Evolutionary conservation across 768 basidiomycete genomes (phyloP), one percentile per base, ranked within the genome.

Genomic region (Kwoniella bestiolae): DNA sequence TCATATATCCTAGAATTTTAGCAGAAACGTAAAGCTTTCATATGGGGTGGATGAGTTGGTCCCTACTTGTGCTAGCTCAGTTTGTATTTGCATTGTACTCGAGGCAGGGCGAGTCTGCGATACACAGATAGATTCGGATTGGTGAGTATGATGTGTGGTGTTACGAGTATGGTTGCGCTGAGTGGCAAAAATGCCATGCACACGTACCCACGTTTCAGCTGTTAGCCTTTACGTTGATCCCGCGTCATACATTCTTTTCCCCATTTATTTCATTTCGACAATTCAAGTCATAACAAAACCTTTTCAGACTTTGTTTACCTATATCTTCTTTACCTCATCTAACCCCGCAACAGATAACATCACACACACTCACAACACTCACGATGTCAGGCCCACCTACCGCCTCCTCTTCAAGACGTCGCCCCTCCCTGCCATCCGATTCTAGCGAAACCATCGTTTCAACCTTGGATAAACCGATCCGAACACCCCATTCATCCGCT

Each of bases 391-490:
- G 55, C 18, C 21, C 55, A n/a, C 11, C 55, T 35, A 35, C 9
- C 32, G 14, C 64, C 2, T 57, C 55, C 0, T 52, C 56, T 12
- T 47, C 56, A 8, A 34, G 46, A 28, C 56, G 65, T 9, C 45
- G 65, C 4, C 41, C 65, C 0, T 66, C 65, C 44, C 32, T 66
- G 5, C 59, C 65, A 6, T 66, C 65, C 18, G 35, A 58, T 31
- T 60, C 65, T 8, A 35, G 45, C 31, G 58, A 60, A 51, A 31
- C 50, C 2, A 45, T 66, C 23, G 34, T 66, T 2, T 52, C 52
- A 1, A 16, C 50, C 9, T 25, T 66, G 32, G 59, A 60, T 49
- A 56, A 60, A 38, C 41, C 34, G 3, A 16, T 31, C 5, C 29
- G 35, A 34, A 25, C n/a, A n/a, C n/a, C 9, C 11, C 7, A 14